phyloP scores from a whole-genome alignment of 2,329 filamentous ascomycete genomes.

The Fusarium ambrosium region DNA sequence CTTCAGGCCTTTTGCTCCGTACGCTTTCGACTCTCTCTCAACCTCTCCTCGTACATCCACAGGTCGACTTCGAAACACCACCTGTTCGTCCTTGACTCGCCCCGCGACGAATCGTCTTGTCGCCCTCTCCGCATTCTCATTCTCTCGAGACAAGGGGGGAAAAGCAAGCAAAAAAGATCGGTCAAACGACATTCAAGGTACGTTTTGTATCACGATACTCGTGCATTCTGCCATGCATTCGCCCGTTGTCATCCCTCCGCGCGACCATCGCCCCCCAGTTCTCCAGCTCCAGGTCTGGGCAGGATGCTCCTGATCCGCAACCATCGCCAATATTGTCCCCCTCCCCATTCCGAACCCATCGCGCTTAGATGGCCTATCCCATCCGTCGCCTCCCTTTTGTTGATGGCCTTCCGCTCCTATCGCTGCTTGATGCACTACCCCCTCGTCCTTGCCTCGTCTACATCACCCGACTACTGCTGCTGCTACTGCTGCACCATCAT shows the following conservation, averaged over 20 bases:
- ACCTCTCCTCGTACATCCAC: conserved; percentile 36
- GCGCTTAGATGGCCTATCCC: conserved; percentile 5
- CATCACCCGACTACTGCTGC: background rate
- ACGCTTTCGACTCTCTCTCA: conserved; percentile 6
- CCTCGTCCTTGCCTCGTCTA: conserved; percentile 11
- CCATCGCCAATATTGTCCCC: conserved; percentile 30
- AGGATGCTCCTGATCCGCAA: conserved; percentile 11
- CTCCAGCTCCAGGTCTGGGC: conserved; percentile 2
- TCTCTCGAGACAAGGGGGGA: background rate
- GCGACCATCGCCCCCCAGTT: conserved; percentile 8
- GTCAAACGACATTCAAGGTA: conserved; percentile 34
- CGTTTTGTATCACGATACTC: conserved; percentile 33
- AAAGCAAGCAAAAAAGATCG: conserved; percentile 2
- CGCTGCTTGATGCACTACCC: conserved; percentile 13
- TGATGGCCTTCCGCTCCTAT: conserved; percentile 16
- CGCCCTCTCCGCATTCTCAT: conserved; percentile 9
- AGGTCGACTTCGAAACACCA: conserved; percentile 25
- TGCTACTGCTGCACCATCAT: background rate
- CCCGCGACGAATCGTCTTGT: conserved; percentile 20
- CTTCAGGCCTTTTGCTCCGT: background rate
- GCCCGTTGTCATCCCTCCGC: conserved; percentile 24
- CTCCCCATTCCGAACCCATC: conserved; percentile 32
- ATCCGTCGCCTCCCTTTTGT: conserved; percentile 25
- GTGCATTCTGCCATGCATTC: conserved; percentile 24
- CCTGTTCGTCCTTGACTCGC: conserved; percentile 27